These are phyloP conservation scores for Thielaviopsis ethacetica DNA, from an alignment of 2,329 filamentous ascomycete genomes.

Conservation along the genomic window DNA sequence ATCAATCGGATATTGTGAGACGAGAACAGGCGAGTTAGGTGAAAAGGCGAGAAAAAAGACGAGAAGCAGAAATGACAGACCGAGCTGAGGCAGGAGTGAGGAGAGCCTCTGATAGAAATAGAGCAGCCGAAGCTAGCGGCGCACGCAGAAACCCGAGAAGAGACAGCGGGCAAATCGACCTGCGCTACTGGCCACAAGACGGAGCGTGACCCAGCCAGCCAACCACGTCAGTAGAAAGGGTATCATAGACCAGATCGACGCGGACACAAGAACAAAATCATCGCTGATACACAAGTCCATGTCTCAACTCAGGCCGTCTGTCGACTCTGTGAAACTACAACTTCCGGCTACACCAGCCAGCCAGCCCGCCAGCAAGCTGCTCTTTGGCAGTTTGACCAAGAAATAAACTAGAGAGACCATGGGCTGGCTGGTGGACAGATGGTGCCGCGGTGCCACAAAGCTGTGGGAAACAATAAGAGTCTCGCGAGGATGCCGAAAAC, in stretches of 20 bases:
- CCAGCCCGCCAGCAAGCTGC: not conserved
- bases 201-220: not conserved
- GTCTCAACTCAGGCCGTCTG: not conserved
- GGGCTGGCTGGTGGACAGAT: not conserved
- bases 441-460: not conserved
- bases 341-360: not conserved
- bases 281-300: not conserved
- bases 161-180: not conserved
- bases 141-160: not conserved
- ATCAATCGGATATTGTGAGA: not conserved
- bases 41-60: constrained; percentile 5
- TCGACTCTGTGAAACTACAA: not conserved
- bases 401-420: not conserved
- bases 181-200: not conserved
- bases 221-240: not conserved
- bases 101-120: not conserved
- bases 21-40: constrained; percentile 3
- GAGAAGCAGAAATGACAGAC: not conserved
- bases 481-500: not conserved
- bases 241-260: not conserved
- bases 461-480: not conserved
- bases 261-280: not conserved
- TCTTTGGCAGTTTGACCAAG: not conserved
- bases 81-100: not conserved
- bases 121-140: not conserved